Percentiles rank a stretch among this genome's conserved stretches.
Conservation (phyloP, 352 stramenopile species). For the Phytopythium vexans region DNA sequence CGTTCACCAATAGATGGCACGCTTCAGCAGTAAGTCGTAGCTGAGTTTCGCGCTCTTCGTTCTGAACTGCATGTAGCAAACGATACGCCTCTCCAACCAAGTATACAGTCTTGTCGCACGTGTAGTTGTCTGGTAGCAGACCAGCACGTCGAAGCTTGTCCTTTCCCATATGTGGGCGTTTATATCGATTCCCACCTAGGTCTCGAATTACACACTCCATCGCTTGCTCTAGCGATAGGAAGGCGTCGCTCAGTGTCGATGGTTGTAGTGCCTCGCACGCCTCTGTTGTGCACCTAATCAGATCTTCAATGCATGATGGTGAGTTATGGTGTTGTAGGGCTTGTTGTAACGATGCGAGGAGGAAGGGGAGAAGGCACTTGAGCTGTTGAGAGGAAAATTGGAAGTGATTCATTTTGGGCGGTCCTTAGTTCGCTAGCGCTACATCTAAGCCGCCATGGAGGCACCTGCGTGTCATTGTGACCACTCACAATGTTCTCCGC, state of each 20-base stretch:
- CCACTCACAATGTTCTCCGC: too few species aligned
- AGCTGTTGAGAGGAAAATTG: too few species aligned
- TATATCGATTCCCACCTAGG: slow-evolving; percentile 1
- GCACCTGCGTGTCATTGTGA: too few species aligned
- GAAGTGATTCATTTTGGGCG: too few species aligned
- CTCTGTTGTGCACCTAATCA: neutral
- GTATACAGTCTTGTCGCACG: neutral
- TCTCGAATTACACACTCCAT: slow-evolving; percentile 1
- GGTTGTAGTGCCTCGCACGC: neutral
- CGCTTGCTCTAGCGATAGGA: slow-evolving; percentile 1
- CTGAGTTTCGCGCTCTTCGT: neutral
- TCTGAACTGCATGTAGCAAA: neutral
- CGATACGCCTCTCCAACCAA: neutral
- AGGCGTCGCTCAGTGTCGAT: neutral
- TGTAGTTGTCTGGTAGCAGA: neutral
- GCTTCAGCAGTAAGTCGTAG: too few species aligned
- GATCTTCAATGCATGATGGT: neutral
- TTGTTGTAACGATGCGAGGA: too few species aligned
- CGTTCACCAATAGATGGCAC: too few species aligned
- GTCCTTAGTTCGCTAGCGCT: too few species aligned
- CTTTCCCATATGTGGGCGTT: slow-evolving; percentile 1
- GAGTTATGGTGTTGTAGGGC: neutral
- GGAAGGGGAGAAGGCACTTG: too few species aligned
- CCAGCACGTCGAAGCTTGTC: slow-evolving; percentile 1
- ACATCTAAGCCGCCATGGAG: too few species aligned